These are phyloP conservation scores for Geum urbanum DNA, from an alignment of 306 rosid species.

Conservation along the genomic window DNA sequence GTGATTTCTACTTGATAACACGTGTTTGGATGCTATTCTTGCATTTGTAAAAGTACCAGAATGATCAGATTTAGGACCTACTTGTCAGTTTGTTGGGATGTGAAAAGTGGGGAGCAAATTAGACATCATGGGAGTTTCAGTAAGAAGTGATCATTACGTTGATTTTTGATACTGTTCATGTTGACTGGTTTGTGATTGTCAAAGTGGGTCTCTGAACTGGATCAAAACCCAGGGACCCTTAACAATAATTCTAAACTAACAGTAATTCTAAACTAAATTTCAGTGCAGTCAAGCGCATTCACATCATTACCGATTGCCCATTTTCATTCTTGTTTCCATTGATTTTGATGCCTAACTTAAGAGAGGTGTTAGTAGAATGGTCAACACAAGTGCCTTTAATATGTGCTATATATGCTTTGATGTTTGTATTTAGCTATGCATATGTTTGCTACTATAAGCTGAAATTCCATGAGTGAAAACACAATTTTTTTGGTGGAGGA, in stretches of 20 bases:
- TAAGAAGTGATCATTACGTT: neutral
- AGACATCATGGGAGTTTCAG: neutral
- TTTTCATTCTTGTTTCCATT: neutral
- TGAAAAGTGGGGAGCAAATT: constrained; percentile 2
- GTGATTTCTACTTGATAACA: constrained; percentile 1
- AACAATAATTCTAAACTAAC: neutral
- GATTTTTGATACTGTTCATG: neutral
- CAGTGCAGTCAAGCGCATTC: neutral
- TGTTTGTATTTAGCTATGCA: neutral
- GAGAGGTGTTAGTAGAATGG: constrained; percentile 1
- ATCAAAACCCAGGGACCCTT: neutral
- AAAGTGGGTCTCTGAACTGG: neutral
- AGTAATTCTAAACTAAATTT: neutral
- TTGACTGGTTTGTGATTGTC: neutral
- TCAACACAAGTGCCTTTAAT: neutral
- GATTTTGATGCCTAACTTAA: neutral
- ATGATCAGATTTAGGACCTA: neutral
- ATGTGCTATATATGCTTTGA: neutral
- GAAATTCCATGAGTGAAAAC: neutral
- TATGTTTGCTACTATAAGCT: neutral
- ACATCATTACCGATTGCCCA: neutral
- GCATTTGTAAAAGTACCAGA: neutral
- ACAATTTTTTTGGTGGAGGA: neutral
- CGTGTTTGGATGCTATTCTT: neutral
- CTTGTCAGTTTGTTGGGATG: constrained; percentile 2